phyloP scores from a whole-genome alignment of 345 rosid genomes.

The Carallia pectinifolia region DNA sequence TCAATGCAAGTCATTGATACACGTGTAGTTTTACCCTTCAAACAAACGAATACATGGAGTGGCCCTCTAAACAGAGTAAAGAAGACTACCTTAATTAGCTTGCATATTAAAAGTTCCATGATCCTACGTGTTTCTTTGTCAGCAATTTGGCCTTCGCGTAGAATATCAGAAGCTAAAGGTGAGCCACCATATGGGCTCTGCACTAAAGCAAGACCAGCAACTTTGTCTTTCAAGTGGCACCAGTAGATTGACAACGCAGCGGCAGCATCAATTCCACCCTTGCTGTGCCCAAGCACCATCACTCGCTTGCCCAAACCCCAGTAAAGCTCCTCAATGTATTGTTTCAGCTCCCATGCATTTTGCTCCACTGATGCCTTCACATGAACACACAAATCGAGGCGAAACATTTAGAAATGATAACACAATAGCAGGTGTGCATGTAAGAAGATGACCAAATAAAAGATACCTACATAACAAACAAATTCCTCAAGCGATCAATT shows the following conservation, averaged over 20 bases:
- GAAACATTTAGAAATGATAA: conserved; percentile 11
- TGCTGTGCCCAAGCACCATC: conserved; percentile 77
- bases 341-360: conserved; percentile 68
- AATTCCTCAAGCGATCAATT: not conserved
- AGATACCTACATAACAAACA: not conserved
- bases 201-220: conserved; percentile 68
- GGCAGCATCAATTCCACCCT: conserved; percentile 77
- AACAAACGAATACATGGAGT: conserved; percentile 4
- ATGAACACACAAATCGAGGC: conserved; percentile 9
- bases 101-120: conserved; percentile 66
- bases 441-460: not conserved
- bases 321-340: conserved; percentile 67
- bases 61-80: not conserved
- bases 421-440: conserved; percentile 2
- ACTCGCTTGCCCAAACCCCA: conserved; percentile 74
- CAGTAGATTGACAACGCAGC: conserved; percentile 64
- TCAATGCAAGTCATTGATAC: not conserved
- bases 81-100: conserved; percentile 53
- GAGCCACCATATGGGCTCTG: conserved; percentile 73
- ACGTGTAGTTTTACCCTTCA: not conserved
- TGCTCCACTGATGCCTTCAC: conserved; percentile 68
- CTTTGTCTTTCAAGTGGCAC: conserved; percentile 53
- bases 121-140: conserved; percentile 64
- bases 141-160: conserved; percentile 68
- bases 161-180: conserved; percentile 66